These are phyloP conservation scores for Lolium rigidum DNA, from an alignment of 176 grass and related monocot species.

Conservation along the genomic window DNA sequence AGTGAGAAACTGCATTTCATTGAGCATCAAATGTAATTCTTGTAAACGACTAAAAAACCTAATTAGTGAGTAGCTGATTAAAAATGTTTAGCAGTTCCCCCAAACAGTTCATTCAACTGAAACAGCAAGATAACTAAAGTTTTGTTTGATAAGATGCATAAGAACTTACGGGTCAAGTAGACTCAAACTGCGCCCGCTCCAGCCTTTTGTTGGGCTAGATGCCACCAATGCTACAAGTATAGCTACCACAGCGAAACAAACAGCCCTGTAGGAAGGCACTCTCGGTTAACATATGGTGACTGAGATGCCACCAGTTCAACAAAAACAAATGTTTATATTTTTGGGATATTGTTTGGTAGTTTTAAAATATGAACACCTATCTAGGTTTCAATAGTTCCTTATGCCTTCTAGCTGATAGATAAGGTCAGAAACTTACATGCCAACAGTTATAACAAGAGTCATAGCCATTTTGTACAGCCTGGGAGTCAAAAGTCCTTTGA, in stretches of 20 bases:
- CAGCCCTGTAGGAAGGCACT: slow-evolving; percentile 65
- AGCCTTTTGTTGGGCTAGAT: slow-evolving; percentile 99
- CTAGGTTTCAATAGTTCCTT: not conserved
- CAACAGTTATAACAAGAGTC: slow-evolving; percentile 89
- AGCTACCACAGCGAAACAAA: slow-evolving; percentile 86
- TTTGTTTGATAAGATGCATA: slow-evolving; percentile 18
- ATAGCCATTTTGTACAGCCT: slow-evolving; percentile 96
- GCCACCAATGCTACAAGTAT: slow-evolving; percentile 92
- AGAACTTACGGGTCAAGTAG: slow-evolving; percentile 97
- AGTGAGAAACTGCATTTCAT: slow-evolving; percentile 7
- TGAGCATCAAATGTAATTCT: slow-evolving; percentile 28
- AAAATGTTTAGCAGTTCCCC: slow-evolving; percentile 23
- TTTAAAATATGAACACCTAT: slow-evolving; percentile 3
- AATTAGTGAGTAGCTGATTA: slow-evolving; percentile 1
- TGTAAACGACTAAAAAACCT: not conserved
- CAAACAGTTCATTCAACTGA: not conserved
- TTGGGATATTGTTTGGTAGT: not conserved
- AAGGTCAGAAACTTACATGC: slow-evolving; percentile 70
- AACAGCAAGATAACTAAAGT: not conserved
- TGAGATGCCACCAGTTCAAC: slow-evolving; percentile 4
- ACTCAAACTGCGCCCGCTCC: slow-evolving; percentile 99
- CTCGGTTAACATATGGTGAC: slow-evolving; percentile 41
- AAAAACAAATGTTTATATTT: slow-evolving; percentile 19
- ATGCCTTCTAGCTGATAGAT: slow-evolving; percentile 13
- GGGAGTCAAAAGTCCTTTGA: slow-evolving; percentile 94